Conservation (phyloP, 352 stramenopile species). For the Phytopythium litorale region DNA sequence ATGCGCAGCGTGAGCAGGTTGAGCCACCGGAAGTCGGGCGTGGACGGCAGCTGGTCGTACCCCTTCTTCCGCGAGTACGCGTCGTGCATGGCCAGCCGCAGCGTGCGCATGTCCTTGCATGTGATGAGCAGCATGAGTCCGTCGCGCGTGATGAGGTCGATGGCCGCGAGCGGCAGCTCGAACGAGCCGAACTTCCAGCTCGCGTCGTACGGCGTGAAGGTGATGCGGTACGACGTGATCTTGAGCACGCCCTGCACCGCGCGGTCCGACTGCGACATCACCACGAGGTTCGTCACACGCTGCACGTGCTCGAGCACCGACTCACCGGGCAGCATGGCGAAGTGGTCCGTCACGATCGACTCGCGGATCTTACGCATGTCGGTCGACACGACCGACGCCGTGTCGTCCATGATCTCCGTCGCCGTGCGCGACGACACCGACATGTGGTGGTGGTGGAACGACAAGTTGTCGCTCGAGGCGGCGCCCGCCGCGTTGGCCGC, state of each 20-base stretch:
- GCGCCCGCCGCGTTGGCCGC: background rate
- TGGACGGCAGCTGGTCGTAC: slow-evolving; percentile 73
- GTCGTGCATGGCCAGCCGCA: slow-evolving; percentile 83
- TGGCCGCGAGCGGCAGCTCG: slow-evolving; percentile 70
- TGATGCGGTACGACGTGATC: slow-evolving; percentile 82
- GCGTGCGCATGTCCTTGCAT: slow-evolving; percentile 77
- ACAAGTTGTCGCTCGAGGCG: slow-evolving; percentile 5
- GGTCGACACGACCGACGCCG: slow-evolving; percentile 23
- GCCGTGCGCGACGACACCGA: slow-evolving; percentile 11
- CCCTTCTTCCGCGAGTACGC: slow-evolving; percentile 81
- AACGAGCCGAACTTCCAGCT: slow-evolving; percentile 86
- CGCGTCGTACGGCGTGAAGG: slow-evolving; percentile 80
- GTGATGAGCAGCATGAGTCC: slow-evolving; percentile 77
- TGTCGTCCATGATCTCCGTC: slow-evolving; percentile 28
- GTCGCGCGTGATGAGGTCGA: slow-evolving; percentile 75
- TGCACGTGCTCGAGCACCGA: slow-evolving; percentile 76
- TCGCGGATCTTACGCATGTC: slow-evolving; percentile 46
- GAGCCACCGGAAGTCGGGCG: slow-evolving; percentile 74
- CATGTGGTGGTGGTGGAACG: background rate
- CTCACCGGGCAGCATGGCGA: slow-evolving; percentile 57
- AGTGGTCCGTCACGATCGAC: slow-evolving; percentile 63
- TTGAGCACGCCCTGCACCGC: slow-evolving; percentile 82
- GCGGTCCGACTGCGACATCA: slow-evolving; percentile 80
- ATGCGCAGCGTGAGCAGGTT: slow-evolving; percentile 76
- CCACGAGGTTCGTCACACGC: slow-evolving; percentile 81